Conservation (phyloP, 495 filamentous ascomycete species). For the Aspergillus nanangensis region DNA sequence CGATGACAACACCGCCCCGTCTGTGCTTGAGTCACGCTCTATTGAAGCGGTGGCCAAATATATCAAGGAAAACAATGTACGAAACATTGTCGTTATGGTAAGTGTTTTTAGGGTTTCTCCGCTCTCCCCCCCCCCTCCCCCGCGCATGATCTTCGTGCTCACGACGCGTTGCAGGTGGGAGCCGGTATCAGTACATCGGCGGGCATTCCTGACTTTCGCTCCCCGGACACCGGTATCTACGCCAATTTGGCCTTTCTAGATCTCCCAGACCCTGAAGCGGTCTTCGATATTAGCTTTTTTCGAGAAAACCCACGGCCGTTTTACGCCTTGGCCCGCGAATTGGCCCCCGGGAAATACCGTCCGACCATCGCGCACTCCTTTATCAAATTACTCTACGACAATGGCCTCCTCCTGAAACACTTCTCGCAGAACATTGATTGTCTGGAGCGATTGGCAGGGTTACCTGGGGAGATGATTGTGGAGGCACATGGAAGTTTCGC, state of each 20-base stretch:
- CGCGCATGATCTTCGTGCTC: neutral
- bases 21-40: slow-evolving; percentile 61
- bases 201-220: slow-evolving; percentile 87
- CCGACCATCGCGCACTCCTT: slow-evolving; percentile 84
- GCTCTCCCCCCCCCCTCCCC: neutral
- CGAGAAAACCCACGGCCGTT: slow-evolving; percentile 79
- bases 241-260: slow-evolving; percentile 81
- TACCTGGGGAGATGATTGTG: slow-evolving; percentile 74
- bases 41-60: slow-evolving; percentile 69
- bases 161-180: slow-evolving; percentile 31
- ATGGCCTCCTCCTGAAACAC: slow-evolving; percentile 72
- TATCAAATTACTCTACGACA: slow-evolving; percentile 68
- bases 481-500: slow-evolving; percentile 97
- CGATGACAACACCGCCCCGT: slow-evolving; percentile 58
- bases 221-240: slow-evolving; percentile 81
- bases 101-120: slow-evolving; percentile 4
- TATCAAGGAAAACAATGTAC: slow-evolving; percentile 62
- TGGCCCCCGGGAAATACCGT: slow-evolving; percentile 86
- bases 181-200: slow-evolving; percentile 68
- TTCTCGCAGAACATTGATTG: slow-evolving; percentile 99
- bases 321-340: slow-evolving; percentile 83
- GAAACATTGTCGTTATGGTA: slow-evolving; percentile 75
- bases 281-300: slow-evolving; percentile 87
- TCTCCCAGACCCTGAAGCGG: slow-evolving; percentile 71
- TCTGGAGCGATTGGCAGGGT: slow-evolving; percentile 81